Evolutionary conservation across 495 filamentous ascomycete genomes (phyloP), one percentile per base, ranked within the genome.

Genomic region (Symbiotaphrina buchneri): DNA sequence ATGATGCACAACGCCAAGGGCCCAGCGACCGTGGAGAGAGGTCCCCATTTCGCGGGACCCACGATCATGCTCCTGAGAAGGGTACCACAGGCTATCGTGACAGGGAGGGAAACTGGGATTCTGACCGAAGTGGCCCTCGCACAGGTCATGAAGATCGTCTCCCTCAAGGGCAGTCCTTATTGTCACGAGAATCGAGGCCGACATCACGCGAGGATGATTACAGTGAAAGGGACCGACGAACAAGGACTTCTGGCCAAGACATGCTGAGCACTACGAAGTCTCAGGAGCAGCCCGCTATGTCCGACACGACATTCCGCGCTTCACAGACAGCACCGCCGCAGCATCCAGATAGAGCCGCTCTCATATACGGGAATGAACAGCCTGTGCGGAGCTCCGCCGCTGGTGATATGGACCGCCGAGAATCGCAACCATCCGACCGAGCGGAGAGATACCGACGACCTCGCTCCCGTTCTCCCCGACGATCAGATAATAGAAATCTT

Each of bases 311-410:
- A 21, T 33, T 17, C 34, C 27, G 7, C 39, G 30, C 20, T 40
- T 42, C 17, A 27, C 33, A n/a, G 42, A 37, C 15, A 37, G 35
- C 27, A 21, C 33, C 6, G 30, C 39, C 30, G 32, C 29, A 34
- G 51, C 14, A 49, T 39, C 63, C 69, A 2, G 65, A 59, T 6
- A 49, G 68, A 32, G 65, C 60, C 21, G 61, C 65, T n/a, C 38
- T 65, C 6, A 63, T 70, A 6, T 43, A 41, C 11, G 54, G 60
- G 2, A 34, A 32, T 5, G 47, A 51, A 4, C 44, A 52, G 1
- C 36, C 46, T 15, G n/a, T 43, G 18, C 28, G 37, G 6, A 35
- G 13, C 6, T 4, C 10, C 8, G 33, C 27, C 25, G 15, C 21
- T n/a, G 37, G 33, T 22, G 36, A 39, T 30, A 25, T 38, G 26